Evolutionary conservation across 176 grass and related monocot species (phyloP).

Genomic region (Thinopyrum elongatum): DNA sequence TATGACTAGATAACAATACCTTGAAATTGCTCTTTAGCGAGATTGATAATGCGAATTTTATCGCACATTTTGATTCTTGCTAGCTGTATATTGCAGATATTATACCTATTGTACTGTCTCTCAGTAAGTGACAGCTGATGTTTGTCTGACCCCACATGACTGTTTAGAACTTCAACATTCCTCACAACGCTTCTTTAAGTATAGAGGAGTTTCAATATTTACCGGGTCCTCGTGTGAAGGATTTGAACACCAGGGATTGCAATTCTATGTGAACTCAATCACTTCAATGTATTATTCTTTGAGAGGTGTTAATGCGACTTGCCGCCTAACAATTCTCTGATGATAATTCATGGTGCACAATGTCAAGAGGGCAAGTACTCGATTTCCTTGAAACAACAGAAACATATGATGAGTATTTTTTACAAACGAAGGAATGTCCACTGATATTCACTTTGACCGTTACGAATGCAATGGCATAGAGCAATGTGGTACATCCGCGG

Average conservation of each 20-base stretch:
- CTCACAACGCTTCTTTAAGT: neutral
- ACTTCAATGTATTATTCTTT: neutral
- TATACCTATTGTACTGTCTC: neutral
- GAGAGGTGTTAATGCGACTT: neutral
- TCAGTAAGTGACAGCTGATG: neutral
- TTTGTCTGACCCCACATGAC: neutral
- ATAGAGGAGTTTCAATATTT: neutral
- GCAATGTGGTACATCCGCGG: no score
- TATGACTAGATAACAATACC: constrained; percentile 29
- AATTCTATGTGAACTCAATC: neutral
- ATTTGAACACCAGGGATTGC: neutral
- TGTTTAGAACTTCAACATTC: neutral
- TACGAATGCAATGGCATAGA: no score
- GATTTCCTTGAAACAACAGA: neutral
- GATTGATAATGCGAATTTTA: constrained; percentile 1
- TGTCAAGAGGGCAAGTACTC: neutral
- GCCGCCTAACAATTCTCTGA: neutral
- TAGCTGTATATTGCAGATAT: constrained; percentile 33
- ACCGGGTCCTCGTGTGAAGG: neutral
- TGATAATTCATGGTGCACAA: neutral
- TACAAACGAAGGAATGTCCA: neutral
- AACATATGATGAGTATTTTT: neutral
- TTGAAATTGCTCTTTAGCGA: constrained; percentile 24
- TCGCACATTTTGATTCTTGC: neutral
- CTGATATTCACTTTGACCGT: no score